Evolutionary conservation across 805 yeast species (phyloP), one percentile per base, ranked within the genome.

Genomic region (Barnettozyma pratensis): DNA sequence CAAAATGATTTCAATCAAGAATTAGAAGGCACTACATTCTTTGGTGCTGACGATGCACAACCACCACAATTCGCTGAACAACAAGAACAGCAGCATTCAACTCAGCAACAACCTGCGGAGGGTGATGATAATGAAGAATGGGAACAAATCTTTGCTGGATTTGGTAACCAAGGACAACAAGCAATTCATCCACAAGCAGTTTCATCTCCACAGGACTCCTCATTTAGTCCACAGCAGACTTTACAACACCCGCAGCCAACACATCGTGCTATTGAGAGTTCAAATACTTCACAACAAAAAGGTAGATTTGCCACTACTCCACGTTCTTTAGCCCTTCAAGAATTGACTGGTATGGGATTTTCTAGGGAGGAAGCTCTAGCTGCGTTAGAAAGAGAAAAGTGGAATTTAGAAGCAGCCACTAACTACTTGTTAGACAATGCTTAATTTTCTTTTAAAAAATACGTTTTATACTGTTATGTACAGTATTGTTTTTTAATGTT

Each of bases 131-230:
- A 66, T 31, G 96, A 88, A 59, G 97, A 90, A 64, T 90, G 97
- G 97, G 96, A 90, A 60, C 91, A 88, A 68, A 76, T 90, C 28
- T 90, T 90, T 70, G 92, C 95, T 4, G 96, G 95, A 0, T 86
- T 87, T 63, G 91, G 92, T 14, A 85, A 84, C 54, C 73, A 65
- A 54, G 68, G 65, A 36, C 46, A 57, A 12, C 51, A 50, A 37
- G 34, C 34, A 31, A 19, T 19, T 19, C 55, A 11, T 37, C 60
- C 60, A 30, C 57, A 54, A 38, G 38, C 54, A 10, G 26, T 27
- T 9, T 29, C 40, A 6, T 6, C 36, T 19, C 49, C 31, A 28
- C 54, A 57, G 40, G 38, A 46, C 3, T 44, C 45, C 7, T 41
- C 47, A 27, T 43, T 41, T 56, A 41, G 54, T 19, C 28, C 51